These are phyloP conservation scores for Phytophthora sansomeana DNA, from an alignment of 352 stramenopile genomes.

Conservation along the genomic window DNA sequence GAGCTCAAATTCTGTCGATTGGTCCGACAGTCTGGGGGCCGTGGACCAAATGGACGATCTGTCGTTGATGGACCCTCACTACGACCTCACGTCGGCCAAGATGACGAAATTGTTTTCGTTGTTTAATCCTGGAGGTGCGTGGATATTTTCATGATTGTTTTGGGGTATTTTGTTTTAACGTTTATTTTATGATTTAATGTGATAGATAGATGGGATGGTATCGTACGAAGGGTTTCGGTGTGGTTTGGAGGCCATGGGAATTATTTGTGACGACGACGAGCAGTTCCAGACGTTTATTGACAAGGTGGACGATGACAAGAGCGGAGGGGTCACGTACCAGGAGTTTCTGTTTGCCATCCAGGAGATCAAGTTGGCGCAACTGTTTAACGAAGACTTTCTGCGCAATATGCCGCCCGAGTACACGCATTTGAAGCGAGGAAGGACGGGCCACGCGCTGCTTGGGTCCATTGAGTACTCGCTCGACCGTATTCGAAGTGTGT, in stretches of 20 bases:
- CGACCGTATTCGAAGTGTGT: constrained; percentile 78
- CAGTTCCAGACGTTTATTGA: constrained; percentile 77
- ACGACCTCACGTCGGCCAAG: constrained; percentile 80
- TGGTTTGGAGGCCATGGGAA: constrained; percentile 82
- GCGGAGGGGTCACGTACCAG: constrained; percentile 81
- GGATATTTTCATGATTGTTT: constrained; percentile 32
- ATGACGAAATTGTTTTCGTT: constrained; percentile 72
- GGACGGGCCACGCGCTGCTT: constrained; percentile 33
- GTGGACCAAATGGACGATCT: constrained; percentile 52
- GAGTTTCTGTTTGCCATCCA: constrained; percentile 90
- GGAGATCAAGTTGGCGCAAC: constrained; percentile 89
- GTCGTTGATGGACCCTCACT: constrained; percentile 86
- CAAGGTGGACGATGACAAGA: constrained; percentile 86
- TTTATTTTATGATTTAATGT: constrained; percentile 5
- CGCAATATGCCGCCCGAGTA: constrained; percentile 47
- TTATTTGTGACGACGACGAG: constrained; percentile 66
- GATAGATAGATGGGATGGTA: constrained; percentile 71
- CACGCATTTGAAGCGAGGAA: constrained; percentile 26
- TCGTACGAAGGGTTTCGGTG: constrained; percentile 78
- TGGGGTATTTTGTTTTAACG: constrained; percentile 25
- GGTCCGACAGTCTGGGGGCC: constrained; percentile 55
- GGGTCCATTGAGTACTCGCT: constrained; percentile 84
- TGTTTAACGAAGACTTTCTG: constrained; percentile 77
- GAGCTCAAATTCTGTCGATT: constrained; percentile 64
- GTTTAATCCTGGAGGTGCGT: constrained; percentile 65